Percentiles rank a stretch among this genome's conserved stretches.
phyloP scores from a whole-genome alignment of 2,329 filamentous ascomycete species.

The Phialocephala sp. region DNA sequence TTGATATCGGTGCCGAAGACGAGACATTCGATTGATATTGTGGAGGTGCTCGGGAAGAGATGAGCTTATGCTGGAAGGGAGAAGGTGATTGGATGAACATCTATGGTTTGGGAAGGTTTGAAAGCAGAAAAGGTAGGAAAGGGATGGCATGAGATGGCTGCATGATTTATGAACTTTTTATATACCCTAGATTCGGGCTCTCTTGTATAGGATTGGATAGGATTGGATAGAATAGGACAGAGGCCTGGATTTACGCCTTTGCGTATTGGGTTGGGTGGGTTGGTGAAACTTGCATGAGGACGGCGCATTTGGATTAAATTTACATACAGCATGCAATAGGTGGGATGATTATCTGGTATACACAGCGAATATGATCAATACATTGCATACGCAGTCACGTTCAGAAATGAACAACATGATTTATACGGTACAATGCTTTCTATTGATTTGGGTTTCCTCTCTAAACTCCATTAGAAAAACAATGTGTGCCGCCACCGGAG shows the following conservation, averaged over 20 bases:
- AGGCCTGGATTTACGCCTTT: neutral
- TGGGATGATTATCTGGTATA: neutral
- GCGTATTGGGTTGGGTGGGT: neutral
- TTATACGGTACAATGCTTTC: slow-evolving; percentile 4
- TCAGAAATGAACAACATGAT: neutral
- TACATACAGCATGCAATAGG: neutral
- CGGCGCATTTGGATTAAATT: neutral
- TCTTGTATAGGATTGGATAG: neutral
- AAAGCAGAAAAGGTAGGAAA: neutral
- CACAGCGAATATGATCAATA: neutral
- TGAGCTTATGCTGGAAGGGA: neutral
- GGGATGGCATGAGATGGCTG: neutral
- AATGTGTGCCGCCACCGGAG: slow-evolving; percentile 2
- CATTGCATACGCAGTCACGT: neutral
- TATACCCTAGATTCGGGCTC: slow-evolving; percentile 3
- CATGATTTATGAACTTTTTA: slow-evolving; percentile 11
- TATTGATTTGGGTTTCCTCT: neutral
- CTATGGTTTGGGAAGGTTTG: neutral
- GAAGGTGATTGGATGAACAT: neutral
- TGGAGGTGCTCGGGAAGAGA: slow-evolving; percentile 26
- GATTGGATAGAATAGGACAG: too few species aligned
- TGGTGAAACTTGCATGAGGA: neutral
- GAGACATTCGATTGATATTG: slow-evolving; percentile 35
- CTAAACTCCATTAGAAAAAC: slow-evolving; percentile 1
- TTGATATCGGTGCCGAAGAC: slow-evolving; percentile 8